phyloP scores from a whole-genome alignment of 495 filamentous ascomycete species.

The Evernia prunastri region DNA sequence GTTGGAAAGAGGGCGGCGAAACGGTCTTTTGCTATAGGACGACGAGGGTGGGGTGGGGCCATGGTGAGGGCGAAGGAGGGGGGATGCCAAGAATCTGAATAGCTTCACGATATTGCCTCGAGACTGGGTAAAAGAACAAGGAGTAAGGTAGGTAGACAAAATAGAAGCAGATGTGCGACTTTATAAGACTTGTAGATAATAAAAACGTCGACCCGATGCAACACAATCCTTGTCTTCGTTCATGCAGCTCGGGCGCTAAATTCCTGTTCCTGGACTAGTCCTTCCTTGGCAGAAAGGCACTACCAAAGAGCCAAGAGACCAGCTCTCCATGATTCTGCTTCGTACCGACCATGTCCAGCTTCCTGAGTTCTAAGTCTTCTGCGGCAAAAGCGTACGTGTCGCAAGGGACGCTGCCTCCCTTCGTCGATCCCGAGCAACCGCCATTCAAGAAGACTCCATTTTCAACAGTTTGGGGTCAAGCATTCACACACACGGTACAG shows the following conservation, averaged over 20 bases:
- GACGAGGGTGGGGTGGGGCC: conserved; percentile 48
- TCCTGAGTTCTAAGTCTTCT: conserved; percentile 48
- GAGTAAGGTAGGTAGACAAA: too few relatives aligned
- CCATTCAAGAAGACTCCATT: conserved; percentile 70
- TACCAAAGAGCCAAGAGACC: background rate
- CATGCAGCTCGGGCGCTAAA: conserved; percentile 14
- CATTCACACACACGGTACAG: conserved; percentile 70
- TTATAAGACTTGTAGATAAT: background rate
- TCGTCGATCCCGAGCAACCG: conserved; percentile 62
- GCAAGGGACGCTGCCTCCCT: conserved; percentile 53
- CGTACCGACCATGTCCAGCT: conserved; percentile 50
- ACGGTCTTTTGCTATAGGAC: conserved; percentile 55
- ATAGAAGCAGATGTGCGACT: background rate
- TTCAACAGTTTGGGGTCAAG: conserved; percentile 56
- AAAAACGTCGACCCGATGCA: background rate
- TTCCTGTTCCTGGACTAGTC: conserved; percentile 1
- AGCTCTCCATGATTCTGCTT: background rate
- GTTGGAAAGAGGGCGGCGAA: conserved; percentile 52
- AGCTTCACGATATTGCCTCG: background rate
- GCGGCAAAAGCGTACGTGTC: conserved; percentile 71
- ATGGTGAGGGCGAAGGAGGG: conserved; percentile 32
- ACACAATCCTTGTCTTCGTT: background rate
- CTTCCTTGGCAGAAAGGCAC: conserved; percentile 3
- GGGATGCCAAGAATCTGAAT: background rate
- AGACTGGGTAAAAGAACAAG: background rate